These are phyloP conservation scores for Chlamydomonas urium DNA, from an alignment of 139 green algal species.

Conservation along the genomic window DNA sequence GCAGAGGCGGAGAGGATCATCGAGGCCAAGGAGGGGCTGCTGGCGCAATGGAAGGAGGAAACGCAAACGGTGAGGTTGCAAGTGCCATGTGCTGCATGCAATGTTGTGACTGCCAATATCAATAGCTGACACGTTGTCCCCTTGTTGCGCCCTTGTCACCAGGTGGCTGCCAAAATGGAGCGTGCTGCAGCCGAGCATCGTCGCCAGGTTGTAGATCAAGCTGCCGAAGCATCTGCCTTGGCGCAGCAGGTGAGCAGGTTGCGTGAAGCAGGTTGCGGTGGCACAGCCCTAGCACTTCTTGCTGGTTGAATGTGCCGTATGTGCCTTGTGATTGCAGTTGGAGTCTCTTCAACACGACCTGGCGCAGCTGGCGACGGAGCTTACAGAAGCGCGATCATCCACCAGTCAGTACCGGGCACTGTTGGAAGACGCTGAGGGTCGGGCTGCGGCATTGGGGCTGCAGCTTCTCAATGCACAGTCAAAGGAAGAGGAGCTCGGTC, in stretches of 20 bases:
- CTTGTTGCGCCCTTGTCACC: too few species aligned
- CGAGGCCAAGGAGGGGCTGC: slow-evolving; percentile 38
- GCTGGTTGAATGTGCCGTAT: background rate
- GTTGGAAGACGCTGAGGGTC: background rate
- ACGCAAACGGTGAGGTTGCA: slow-evolving; percentile 37
- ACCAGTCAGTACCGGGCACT: background rate
- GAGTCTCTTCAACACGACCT: background rate
- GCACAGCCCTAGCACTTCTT: background rate
- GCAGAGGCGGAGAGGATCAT: slow-evolving; percentile 46
- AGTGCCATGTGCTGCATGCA: background rate
- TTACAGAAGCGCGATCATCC: background rate
- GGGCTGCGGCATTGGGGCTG: background rate
- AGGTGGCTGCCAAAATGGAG: too few species aligned
- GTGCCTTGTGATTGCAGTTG: background rate
- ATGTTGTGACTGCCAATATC: too few species aligned
- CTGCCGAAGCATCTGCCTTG: too few species aligned
- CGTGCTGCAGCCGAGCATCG: too few species aligned
- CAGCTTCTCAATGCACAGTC: too few species aligned
- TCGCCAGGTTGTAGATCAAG: too few species aligned
- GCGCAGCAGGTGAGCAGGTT: too few species aligned
- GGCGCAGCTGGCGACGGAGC: background rate
- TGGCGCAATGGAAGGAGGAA: slow-evolving; percentile 46
- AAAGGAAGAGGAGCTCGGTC: too few species aligned
- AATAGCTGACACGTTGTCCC: too few species aligned
- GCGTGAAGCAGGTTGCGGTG: background rate